Base-by-base conservation (phyloP, 192 early-diverging fungal species). In the Haplosporangium gracile region DNA sequence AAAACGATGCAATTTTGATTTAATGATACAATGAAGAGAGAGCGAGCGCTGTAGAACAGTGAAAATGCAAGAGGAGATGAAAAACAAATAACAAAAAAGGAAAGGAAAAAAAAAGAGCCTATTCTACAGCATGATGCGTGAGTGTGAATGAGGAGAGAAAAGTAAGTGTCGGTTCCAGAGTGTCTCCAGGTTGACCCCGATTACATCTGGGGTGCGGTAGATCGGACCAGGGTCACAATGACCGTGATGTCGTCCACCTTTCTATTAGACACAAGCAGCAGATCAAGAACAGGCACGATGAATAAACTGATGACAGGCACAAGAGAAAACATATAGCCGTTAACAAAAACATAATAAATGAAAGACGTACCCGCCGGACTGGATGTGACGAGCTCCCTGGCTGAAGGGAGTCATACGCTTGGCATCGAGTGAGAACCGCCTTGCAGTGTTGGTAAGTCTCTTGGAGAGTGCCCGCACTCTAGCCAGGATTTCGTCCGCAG, bases 171-270 rank as follows among this genome's bases (percentile, higher is more conserved):
- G n/a, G 7, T 5, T 60, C n/a, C 6, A 24, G 57, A 8, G n/a
- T 11, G 57, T n/a, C n/a, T n/a, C 57, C 57, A 60, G 57, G 24
- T 26, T 2, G 24, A 60, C 26, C 26, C 16, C 18, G 49, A 15
- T 57, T 32, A 65, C 3, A 65, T 8, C 29, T 32, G 60, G 65
- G 72, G 8, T 29, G 29, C 5, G 22, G 74, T 76, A 9, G 82
- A 83, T 72, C 83, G 79, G 18, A 93, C 92, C 13, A 91, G 73
- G 0, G 92, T 91, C 32, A 92, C 89, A 47, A 93, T 88, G 43
- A 90, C 91, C 7, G 91, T 92, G 65, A 93, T 93, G 72, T 93
- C 92, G 65, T 93, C 92, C 36, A 91, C 79, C 81, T 93, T 93
- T 69, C 92, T 89, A 85, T 18, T 69, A 0, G 15, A 47, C 24